Evolutionary conservation across 2,329 filamentous ascomycete species (phyloP), one percentile per base, ranked within the genome.

Genomic region (Aureobasidium sp.): DNA sequence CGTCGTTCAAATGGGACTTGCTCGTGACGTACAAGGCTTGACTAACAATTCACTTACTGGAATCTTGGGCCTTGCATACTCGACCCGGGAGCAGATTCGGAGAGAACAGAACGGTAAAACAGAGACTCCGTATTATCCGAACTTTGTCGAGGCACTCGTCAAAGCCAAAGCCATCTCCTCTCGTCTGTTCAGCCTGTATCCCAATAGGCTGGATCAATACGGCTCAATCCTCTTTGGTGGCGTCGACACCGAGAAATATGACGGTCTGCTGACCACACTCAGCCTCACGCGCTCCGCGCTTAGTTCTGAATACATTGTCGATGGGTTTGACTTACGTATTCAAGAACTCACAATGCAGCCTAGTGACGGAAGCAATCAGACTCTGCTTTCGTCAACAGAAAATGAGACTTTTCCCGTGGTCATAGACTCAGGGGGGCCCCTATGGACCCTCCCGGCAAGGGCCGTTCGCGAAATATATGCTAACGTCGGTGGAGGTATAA

Each of bases 221-320:
- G 66, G 66, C 27, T 61, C 60, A 7, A 63, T 68, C 38, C 58
- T 67, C 19, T 67, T 68, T 40, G 66, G 66, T n/a, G 66, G 66
- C 2, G 61, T 67, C 27, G 66, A 68, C 53, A 64, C 56, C 1
- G 55, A 57, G 22, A 64, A 63, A 38, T 66, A 61, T 45, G 60
- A 61, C 3, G 63, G 62, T 40, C 47, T 61, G 4, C 59, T 68
- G 17, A 60, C 58, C 8, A 65, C 65, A 1, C 48, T 67, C 8
- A 60, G 67, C 57, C 52, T 66, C 21, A 57, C 66, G 3, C n/a
- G 3, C 17, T 19, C n/a, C 3, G 14, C 19, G n/a, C n/a, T 7
- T 22, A 34, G 12, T 17, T 11, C 3, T 17, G 22, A 30, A 12
- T 7, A 6, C n/a, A 4, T 30, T 5, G 25, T 40, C 16, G 14